These are phyloP conservation scores for Yamadazyma phyllophila DNA, from an alignment of 805 yeast species.

Conservation along the genomic window DNA sequence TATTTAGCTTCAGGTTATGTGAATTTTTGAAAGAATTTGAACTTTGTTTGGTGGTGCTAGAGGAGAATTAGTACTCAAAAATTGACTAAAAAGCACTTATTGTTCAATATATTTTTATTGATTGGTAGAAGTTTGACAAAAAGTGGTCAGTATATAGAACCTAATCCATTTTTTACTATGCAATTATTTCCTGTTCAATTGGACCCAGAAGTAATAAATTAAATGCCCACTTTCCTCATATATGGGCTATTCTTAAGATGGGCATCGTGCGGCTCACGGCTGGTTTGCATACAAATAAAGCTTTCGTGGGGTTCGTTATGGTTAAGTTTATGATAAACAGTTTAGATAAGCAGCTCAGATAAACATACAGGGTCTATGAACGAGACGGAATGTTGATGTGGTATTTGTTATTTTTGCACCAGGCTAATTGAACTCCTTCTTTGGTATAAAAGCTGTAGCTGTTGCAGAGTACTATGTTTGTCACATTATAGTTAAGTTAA, in stretches of 20 bases:
- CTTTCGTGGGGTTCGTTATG: conserved; percentile 1
- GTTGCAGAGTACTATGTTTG: no score
- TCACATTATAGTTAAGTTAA: no score
- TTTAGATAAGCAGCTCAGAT: neutral
- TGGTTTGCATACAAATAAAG: neutral
- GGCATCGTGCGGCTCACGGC: conserved; percentile 26
- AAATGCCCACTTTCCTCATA: neutral
- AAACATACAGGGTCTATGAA: no score
- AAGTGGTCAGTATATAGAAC: neutral
- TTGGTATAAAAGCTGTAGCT: no score
- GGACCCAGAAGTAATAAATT: neutral
- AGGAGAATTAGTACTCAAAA: no score
- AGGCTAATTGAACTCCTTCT: no score
- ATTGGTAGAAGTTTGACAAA: no score
- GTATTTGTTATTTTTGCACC: no score
- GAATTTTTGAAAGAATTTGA: neutral
- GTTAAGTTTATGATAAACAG: neutral
- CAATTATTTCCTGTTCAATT: neutral
- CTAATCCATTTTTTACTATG: neutral
- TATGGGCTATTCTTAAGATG: conserved; percentile 16
- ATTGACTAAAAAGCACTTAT: no score
- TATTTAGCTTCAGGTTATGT: neutral
- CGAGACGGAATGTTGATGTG: no score
- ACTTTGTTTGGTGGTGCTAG: no score
- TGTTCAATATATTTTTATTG: no score